Percentiles rank a stretch among this genome's conserved stretches.
These are phyloP conservation scores for Arthrocladium fulminans DNA, from an alignment of 2,329 filamentous ascomycete species.

Conservation along the genomic window DNA sequence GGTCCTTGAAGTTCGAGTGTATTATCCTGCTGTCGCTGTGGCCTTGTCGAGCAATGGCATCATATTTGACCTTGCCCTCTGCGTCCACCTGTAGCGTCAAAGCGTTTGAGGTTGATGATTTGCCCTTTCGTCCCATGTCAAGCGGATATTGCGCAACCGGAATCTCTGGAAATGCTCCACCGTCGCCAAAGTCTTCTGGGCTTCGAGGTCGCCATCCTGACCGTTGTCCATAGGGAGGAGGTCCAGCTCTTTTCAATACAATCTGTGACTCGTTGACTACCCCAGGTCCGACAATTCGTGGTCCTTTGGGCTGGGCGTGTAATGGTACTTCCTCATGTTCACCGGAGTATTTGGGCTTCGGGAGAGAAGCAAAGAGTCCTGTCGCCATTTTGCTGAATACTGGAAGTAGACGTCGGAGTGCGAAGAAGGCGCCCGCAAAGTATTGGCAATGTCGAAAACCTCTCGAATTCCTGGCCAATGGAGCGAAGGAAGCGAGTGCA, in stretches of 20 bases:
- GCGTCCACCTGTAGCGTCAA: slow-evolving; percentile 85
- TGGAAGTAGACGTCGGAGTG: not conserved
- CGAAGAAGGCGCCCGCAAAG: not conserved
- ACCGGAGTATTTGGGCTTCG: slow-evolving; percentile 82
- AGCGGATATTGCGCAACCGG: slow-evolving; percentile 90
- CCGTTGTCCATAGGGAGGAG: slow-evolving; percentile 80
- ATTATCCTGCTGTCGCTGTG: slow-evolving; percentile 77
- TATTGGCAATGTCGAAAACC: not conserved
- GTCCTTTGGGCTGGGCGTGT: slow-evolving; percentile 65
- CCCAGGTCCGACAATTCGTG: slow-evolving; percentile 69
- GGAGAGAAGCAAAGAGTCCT: slow-evolving; percentile 69
- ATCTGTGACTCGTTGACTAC: slow-evolving; percentile 80
- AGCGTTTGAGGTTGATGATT: slow-evolving; percentile 63
- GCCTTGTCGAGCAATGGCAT: slow-evolving; percentile 83
- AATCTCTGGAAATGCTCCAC: slow-evolving; percentile 90
- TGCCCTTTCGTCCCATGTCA: slow-evolving; percentile 79
- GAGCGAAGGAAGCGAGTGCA: not conserved
- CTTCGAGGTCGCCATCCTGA: slow-evolving; percentile 81
- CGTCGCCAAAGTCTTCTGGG: slow-evolving; percentile 89
- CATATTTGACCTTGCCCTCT: slow-evolving; percentile 91
- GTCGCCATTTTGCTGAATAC: slow-evolving; percentile 39
- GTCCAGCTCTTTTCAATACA: slow-evolving; percentile 68
- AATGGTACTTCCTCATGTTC: slow-evolving; percentile 73
- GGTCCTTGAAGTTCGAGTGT: slow-evolving; percentile 91
- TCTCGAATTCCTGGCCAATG: not conserved